phyloP scores from a whole-genome alignment of 768 basidiomycete species.

The Pisolithus microcarpus region DNA sequence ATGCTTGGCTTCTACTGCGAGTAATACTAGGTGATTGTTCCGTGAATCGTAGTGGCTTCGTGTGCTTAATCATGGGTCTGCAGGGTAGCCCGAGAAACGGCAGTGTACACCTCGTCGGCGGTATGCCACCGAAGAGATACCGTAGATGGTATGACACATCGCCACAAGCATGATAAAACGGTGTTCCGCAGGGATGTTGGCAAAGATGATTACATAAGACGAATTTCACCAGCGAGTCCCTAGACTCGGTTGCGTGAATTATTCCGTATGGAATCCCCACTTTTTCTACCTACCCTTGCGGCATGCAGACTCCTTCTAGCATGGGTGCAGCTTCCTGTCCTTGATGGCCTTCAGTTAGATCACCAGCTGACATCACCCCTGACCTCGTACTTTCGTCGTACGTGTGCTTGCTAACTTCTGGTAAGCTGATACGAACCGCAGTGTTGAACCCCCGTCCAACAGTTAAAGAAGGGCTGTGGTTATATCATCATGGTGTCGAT shows the following conservation, averaged over 20 bases:
- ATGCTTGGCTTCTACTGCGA: too few relatives aligned
- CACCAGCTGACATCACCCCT: conserved; percentile 77
- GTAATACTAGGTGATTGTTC: too few relatives aligned
- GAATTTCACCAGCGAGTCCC: too few relatives aligned
- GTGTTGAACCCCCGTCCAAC: conserved; percentile 10
- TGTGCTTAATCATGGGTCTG: too few relatives aligned
- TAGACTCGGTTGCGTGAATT: neutral
- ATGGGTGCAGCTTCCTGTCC: conserved; percentile 39
- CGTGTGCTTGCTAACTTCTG: conserved; percentile 22
- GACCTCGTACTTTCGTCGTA: conserved; percentile 72
- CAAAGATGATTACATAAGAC: too few relatives aligned
- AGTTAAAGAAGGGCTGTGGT: conserved; percentile 90
- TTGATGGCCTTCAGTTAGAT: conserved; percentile 47
- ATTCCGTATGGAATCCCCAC: conserved; percentile 9
- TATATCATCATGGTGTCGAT: conserved; percentile 69
- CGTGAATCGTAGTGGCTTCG: too few relatives aligned
- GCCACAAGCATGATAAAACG: too few relatives aligned
- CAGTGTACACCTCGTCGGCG: too few relatives aligned
- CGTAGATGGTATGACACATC: too few relatives aligned
- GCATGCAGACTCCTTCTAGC: conserved; percentile 47
- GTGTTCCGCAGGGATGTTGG: too few relatives aligned
- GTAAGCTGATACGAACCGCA: neutral
- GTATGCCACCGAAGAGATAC: too few relatives aligned
- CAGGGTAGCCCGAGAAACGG: too few relatives aligned
- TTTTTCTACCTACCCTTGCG: conserved; percentile 35